Evolutionary conservation across 345 rosid species (phyloP).

Genomic region (Aethionema arabicum): DNA sequence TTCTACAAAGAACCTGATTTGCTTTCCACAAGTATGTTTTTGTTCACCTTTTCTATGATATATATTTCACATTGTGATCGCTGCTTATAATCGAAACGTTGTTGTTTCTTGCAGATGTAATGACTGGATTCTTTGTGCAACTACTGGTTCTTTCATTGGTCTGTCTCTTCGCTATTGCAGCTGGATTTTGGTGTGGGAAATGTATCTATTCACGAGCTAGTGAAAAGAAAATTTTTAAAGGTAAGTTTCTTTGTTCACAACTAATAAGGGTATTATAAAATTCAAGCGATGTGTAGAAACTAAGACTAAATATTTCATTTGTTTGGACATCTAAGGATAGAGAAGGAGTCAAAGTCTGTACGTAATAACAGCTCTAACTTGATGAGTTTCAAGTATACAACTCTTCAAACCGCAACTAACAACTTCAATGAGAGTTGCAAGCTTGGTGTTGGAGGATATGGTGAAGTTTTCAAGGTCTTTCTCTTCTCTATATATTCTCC

Average conservation of each 20-base stretch:
- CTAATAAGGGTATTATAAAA: background rate
- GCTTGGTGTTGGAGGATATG: constrained; percentile 61
- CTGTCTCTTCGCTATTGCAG: constrained; percentile 30
- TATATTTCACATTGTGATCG: background rate
- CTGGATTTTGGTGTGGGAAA: constrained; percentile 37
- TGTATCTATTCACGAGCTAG: constrained; percentile 31
- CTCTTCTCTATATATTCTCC: constrained; percentile 3
- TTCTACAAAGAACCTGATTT: constrained; percentile 34
- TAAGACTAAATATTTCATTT: constrained; percentile 26
- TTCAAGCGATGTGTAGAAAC: constrained; percentile 2
- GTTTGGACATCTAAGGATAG: constrained; percentile 41
- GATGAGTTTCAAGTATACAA: constrained; percentile 53
- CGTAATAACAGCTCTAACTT: constrained; percentile 32
- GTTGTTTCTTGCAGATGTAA: constrained; percentile 15
- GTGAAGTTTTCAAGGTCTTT: constrained; percentile 54
- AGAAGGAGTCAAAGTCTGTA: constrained; percentile 36
- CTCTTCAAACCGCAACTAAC: constrained; percentile 47
- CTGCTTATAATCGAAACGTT: background rate
- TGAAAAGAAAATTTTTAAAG: constrained; percentile 34
- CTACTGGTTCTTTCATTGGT: constrained; percentile 24
- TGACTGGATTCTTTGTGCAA: constrained; percentile 6
- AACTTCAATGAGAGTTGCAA: constrained; percentile 40
- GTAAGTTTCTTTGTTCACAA: constrained; percentile 21
- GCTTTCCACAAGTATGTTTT: constrained; percentile 27
- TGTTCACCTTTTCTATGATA: background rate